Percentiles rank a stretch among this genome's conserved stretches.
Evolutionary conservation across 2,329 filamentous ascomycete genomes (phyloP).

Genomic region (Xylaria arbuscula): DNA sequence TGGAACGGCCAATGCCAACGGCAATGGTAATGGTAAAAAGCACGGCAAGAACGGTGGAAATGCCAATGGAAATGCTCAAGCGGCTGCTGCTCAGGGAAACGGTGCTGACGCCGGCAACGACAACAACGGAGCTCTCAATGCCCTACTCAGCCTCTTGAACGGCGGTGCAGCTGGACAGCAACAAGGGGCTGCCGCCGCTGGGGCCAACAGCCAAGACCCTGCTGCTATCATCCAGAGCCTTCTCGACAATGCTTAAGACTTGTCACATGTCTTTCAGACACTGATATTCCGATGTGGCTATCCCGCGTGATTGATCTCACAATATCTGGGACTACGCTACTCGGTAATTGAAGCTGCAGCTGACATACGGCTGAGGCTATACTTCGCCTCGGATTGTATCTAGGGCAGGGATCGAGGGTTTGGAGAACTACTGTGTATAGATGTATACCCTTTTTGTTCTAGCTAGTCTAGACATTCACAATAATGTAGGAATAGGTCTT

Average conservation of each 20-base stretch:
- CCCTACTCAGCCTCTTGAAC: constrained; percentile 31
- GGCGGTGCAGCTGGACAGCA: background rate
- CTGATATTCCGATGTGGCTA: background rate
- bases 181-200: background rate
- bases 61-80: constrained; percentile 14
- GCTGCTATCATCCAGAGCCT: constrained; percentile 19
- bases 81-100: background rate
- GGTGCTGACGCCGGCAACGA: constrained; percentile 1
- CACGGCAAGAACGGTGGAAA: background rate
- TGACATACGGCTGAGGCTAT: background rate
- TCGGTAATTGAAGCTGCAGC: constrained; percentile 2
- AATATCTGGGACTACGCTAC: background rate
- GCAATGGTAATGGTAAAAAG: constrained; percentile 1
- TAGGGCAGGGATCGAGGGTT: constrained; percentile 9
- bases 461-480: constrained; percentile 33
- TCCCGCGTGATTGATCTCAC: background rate
- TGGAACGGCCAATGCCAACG: constrained; percentile 30
- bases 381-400: background rate
- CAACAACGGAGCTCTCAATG: constrained; percentile 23
- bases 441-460: constrained; percentile 25
- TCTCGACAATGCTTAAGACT: constrained; percentile 16
- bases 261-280: background rate
- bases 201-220: constrained; percentile 11
- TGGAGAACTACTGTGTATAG: background rate
- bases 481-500: constrained; percentile 9